Conservation (phyloP, 805 yeast genomes). For the Candida glaebosa region DNA sequence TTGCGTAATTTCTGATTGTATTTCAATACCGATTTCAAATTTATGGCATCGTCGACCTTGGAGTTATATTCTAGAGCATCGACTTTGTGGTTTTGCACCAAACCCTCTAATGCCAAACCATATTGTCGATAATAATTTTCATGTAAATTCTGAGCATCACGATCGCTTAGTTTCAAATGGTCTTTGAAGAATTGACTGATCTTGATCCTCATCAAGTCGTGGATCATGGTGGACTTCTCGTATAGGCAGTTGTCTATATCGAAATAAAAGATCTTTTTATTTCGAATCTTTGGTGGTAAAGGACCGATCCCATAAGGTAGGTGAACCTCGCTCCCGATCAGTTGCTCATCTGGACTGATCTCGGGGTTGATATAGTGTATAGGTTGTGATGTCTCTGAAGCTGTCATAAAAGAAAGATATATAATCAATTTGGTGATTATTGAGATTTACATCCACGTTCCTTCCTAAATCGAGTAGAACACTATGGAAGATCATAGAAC, state of each 20-base stretch:
- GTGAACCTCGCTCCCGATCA: constrained; percentile 20
- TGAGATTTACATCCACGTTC: no score
- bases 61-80: constrained; percentile 86
- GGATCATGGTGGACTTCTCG: constrained; percentile 68
- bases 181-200: constrained; percentile 79
- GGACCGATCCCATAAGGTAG: constrained; percentile 35
- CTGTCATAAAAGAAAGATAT: not conserved
- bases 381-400: not conserved
- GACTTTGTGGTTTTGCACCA: constrained; percentile 64
- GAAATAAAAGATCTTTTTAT: constrained; percentile 59
- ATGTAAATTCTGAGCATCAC: constrained; percentile 72
- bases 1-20: constrained; percentile 58
- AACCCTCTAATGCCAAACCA: constrained; percentile 92
- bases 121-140: constrained; percentile 75
- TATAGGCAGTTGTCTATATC: constrained; percentile 95
- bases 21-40: constrained; percentile 70
- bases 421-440: not conserved
- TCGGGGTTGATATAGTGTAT: constrained; percentile 25
- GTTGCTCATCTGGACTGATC: constrained; percentile 10
- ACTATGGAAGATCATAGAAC: no score
- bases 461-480: no score
- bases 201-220: constrained; percentile 81
- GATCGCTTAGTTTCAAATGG: constrained; percentile 57
- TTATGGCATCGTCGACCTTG: constrained; percentile 89
- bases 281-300: constrained; percentile 18